Percentiles rank a stretch among this genome's conserved stretches.
Evolutionary conservation across 305 asterid genomes (phyloP).

Genomic region (Fraxinus floribunda): DNA sequence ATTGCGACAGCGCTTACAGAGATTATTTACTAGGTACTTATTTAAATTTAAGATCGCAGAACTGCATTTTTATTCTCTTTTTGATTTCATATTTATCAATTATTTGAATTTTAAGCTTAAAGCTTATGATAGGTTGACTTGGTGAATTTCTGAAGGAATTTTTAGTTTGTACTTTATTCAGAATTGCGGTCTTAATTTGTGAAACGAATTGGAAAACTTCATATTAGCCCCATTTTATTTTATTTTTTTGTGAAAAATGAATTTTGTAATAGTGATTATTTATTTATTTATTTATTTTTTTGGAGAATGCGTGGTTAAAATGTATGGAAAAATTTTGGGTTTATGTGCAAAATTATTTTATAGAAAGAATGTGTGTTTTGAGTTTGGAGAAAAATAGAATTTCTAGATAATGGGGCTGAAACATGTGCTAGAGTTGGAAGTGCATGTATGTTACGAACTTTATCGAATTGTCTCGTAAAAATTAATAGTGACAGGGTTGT

Average conservation of each 20-base stretch:
- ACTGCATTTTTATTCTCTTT: background rate
- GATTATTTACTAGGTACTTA: background rate
- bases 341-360: too few species aligned
- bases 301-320: too few species aligned
- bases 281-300: too few species aligned
- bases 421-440: background rate
- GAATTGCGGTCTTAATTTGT: background rate
- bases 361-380: too few species aligned
- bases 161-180: background rate
- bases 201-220: background rate
- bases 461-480: background rate
- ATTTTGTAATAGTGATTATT: too few species aligned
- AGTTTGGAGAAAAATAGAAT: too few species aligned
- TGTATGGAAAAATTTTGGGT: too few species aligned
- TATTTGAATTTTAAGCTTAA: background rate
- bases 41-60: background rate
- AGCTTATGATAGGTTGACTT: background rate
- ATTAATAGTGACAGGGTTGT: background rate
- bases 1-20: background rate
- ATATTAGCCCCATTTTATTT: background rate
- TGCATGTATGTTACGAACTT: background rate
- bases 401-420: too few species aligned
- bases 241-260: too few species aligned
- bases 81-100: background rate
- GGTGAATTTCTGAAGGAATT: background rate